These are phyloP conservation scores for Lactarius quietus DNA, from an alignment of 768 basidiomycete species.

Conservation along the genomic window DNA sequence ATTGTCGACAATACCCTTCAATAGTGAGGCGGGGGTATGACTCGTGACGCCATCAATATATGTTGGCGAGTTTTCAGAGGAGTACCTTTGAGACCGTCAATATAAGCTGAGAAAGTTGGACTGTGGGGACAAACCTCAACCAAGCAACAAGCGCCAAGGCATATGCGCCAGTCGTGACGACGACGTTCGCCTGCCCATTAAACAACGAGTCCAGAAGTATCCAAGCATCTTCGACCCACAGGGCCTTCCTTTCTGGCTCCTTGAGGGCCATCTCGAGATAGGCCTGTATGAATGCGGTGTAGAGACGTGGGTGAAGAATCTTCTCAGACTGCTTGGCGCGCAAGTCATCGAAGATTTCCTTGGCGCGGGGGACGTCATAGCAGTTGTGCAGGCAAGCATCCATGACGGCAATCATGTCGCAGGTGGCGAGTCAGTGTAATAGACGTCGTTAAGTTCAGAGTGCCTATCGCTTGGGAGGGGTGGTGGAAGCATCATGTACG, in stretches of 20 bases:
- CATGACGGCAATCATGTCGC: constrained; percentile 73
- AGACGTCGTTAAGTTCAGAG: constrained; percentile 43
- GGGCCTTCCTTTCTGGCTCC: constrained; percentile 40
- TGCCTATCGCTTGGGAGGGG: constrained; percentile 53
- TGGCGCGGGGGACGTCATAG: constrained; percentile 75
- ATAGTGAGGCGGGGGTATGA: constrained; percentile 29
- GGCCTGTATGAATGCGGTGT: constrained; percentile 65
- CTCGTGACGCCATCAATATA: constrained; percentile 18
- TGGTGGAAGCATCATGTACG: constrained; percentile 60
- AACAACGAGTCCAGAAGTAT: constrained; percentile 55
- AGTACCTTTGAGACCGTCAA: constrained; percentile 36
- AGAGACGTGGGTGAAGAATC: constrained; percentile 46
- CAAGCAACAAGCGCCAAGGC: constrained; percentile 65
- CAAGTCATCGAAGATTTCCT: constrained; percentile 64
- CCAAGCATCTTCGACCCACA: constrained; percentile 65
- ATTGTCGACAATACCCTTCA: constrained; percentile 41
- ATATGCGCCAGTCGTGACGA: constrained; percentile 58
- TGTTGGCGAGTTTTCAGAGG: constrained; percentile 31
- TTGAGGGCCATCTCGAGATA: constrained; percentile 58
- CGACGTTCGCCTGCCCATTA: constrained; percentile 41
- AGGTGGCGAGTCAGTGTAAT: constrained; percentile 63
- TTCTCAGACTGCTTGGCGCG: constrained; percentile 43
- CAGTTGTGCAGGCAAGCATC: constrained; percentile 69
- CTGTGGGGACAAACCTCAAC: constrained; percentile 41
- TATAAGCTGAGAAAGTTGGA: not conserved